A percentile compares a stretch with the other conserved stretches of the same genome.
These are phyloP conservation scores for Fusarium protoensiforme DNA, from an alignment of 2,329 filamentous ascomycete genomes.

Conservation along the genomic window DNA sequence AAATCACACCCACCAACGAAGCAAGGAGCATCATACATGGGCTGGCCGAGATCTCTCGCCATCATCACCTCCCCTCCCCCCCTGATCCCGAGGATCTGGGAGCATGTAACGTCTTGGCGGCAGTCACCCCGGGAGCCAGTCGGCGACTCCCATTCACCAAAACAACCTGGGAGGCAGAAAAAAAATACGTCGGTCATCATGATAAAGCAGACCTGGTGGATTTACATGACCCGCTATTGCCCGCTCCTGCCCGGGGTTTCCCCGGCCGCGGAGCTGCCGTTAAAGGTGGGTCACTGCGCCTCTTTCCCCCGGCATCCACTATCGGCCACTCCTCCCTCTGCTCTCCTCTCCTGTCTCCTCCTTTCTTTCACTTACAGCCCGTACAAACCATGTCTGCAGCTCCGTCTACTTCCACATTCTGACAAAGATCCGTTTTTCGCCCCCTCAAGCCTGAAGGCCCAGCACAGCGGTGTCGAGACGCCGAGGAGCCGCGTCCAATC, in stretches of 20 bases:
- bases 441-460: conserved; percentile 1
- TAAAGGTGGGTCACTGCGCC: conserved; percentile 25
- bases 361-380: neutral
- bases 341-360: neutral
- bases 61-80: neutral
- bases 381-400: neutral
- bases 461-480: neutral
- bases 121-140: neutral
- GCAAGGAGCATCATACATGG: neutral
- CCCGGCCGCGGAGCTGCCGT: conserved; percentile 34
- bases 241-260: conserved; percentile 11
- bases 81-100: conserved; percentile 13
- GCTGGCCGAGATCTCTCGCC: neutral
- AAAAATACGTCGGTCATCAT: neutral
- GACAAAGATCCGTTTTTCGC: conserved; percentile 12
- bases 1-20: neutral
- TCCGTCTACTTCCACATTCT: conserved; percentile 19
- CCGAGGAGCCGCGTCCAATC: conserved; percentile 16
- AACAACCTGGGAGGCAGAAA: neutral
- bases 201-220: conserved; percentile 4
- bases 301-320: conserved; percentile 19
- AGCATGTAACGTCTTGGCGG: neutral
- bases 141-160: neutral
- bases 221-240: conserved; percentile 27
- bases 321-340: conserved; percentile 17